Evolutionary conservation across 257 asterid genomes (phyloP), one percentile per base, ranked within the genome.

Genomic region (Fraxinus quadrangulata): DNA sequence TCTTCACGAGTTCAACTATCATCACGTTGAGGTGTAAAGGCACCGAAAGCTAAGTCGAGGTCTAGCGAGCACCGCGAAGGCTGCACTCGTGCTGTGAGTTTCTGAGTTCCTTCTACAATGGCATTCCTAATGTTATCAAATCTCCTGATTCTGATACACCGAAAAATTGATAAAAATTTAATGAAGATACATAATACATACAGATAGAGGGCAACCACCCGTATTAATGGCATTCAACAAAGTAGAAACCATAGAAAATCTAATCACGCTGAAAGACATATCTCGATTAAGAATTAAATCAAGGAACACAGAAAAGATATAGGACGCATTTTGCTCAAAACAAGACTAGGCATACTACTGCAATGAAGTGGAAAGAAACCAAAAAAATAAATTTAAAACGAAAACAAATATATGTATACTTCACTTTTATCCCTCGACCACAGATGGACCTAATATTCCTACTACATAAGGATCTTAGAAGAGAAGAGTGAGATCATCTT

Each of bases 71-170:
- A 47, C n/a, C n/a, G 6, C n/a, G 56, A 47, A 47, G 56, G 19
- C n/a, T 1, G n/a, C 56, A 47, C n/a, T 54, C 24, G 65, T 54
- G 65, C 10, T 5, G 9, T 51, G 67, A 67, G 26, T 70, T 70
- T 75, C 75, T 42, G 17, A 16, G 16, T 24, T 63, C 70, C 72
- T 79, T 51, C 82, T 80, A 78, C 73, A 67, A 45, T 17, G 12
- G 70, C 33, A 33, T 70, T 73, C 31, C 74, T 10, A 10, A 2
- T 23, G 76, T 68, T 17, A 33, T 75, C 19, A 69, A 73, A 71
- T 85, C 86, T 59, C 69, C 42, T 19, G 73, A 56, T 37, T 8
- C 88, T 85, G 81, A 45, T 4, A 74, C 39, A 36, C 51, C 71
- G 54, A 36, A 80, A 54, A 47, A 14, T 47, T 1, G n/a, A 47